Base-by-base conservation (phyloP, 192 early-diverging fungal species). In the Umbelopsis sp. region DNA sequence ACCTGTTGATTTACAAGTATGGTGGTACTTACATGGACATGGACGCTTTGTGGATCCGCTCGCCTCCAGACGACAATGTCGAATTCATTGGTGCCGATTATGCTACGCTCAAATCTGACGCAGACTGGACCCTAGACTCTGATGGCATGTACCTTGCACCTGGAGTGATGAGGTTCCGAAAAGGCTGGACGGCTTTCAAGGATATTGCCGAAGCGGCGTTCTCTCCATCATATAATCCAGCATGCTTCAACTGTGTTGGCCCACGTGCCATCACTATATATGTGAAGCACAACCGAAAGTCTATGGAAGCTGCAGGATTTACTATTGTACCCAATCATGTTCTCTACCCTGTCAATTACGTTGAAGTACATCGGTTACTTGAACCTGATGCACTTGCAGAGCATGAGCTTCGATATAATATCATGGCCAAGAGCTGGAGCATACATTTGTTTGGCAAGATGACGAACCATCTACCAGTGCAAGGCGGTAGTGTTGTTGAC, bases 21-120 rank as follows among this genome's bases (percentile, higher is more conserved):
- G 86, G 86, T 56, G 86, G 86, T 12, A 84, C 83, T 11, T 88
- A 86, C 75, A 88, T 88, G 86, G 86, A 88, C 66, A 88, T 88
- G 83, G 86, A 88, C 49, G 83, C 85, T 32, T 75, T 88, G 17
- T 88, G 84, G 86, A 73, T 85, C 7, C 81, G 85, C n/a, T 66
- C 77, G 0, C 86, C 86, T 16, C 83, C 83, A 0, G 81, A 86
- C 43, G 68, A 71, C 5, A 75, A 79, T 6, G 75, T 83, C 7
- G 83, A 88, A 73, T 88, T 85, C 45, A 86, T 88, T 75, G 86
- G 86, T 21, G 79, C 86, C 0, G 86, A 88, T 68, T 74, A 76
- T 25, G 84, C 86, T 0, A 84, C 78, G 32, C 66, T 79, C 4
- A 45, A 74, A 14, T 56, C 74, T 1, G 86, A 88, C 65, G 65